Evolutionary conservation across 345 rosid genomes (phyloP), one percentile per base, ranked within the genome.

Genomic region (Stellera chamaejasme): DNA sequence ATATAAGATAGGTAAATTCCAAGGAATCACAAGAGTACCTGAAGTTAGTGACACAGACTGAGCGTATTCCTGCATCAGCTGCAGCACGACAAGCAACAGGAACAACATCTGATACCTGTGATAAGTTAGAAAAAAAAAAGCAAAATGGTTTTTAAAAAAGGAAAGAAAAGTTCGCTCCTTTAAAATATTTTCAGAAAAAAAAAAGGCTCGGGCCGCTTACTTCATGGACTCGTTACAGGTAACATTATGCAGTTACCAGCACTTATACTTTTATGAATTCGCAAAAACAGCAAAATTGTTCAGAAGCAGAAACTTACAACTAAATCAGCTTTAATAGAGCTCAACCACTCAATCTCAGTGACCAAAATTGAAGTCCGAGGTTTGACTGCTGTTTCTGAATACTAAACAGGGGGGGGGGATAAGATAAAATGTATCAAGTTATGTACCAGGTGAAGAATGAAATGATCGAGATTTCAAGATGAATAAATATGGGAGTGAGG

Each of bases 1-100:
- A 15, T 50, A 12, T 46, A 5, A 46, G 50, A 11, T 56, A 19
- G 43, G 0, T 56, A 1, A 23, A 19, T 16, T 23, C 27, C 32
- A 16, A 32, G 8, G 7, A 32, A 4, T 32, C 39, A 48, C 2
- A 56, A 19, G 49, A 46, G 69, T 63, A 88, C 99, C 99, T 93
- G 74, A 93, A 93, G 79, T 93, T 93, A 68, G 99, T 84, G 63
- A 89, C 94, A 71, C 99, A 93, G 50, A 85, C 94, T 54, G 97
- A 87, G 54, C 96, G 94, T 70, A 89, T 84, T 62, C 99, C 99
- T 66, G 99, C 99, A 79, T 93, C 95, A 67, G 99, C 97, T 9
- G 99, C 99, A 10, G 99, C 96, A 62, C 91, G 83, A 60, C 99
- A 93, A 11, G 97, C 97, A 46, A 93, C 94, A 2, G 99, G 95